phyloP scores from a whole-genome alignment of 306 rosid genomes.

The Datisca glomerata region DNA sequence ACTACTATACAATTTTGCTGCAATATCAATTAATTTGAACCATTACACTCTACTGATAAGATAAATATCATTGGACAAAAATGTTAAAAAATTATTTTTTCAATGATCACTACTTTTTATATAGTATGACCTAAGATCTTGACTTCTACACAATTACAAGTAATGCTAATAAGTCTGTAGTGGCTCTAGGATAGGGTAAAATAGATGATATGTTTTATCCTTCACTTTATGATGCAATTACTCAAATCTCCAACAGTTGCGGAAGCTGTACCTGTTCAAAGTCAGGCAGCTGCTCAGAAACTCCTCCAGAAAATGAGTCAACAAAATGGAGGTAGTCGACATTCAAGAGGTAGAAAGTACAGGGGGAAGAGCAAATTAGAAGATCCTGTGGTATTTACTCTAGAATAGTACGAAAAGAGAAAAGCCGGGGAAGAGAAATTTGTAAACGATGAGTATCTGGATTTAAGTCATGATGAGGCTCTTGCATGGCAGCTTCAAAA shows the following conservation, averaged over 20 bases:
- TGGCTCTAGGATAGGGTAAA: too few relatives aligned
- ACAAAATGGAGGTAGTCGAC: slow-evolving; percentile 28
- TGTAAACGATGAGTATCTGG: slow-evolving; percentile 10
- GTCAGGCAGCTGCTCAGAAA: slow-evolving; percentile 91
- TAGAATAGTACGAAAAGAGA: slow-evolving; percentile 61
- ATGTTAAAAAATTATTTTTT: too few relatives aligned
- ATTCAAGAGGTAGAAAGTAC: slow-evolving; percentile 25
- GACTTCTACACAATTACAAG: too few relatives aligned
- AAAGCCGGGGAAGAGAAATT: slow-evolving; percentile 43
- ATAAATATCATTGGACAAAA: too few relatives aligned
- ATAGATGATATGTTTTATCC: too few relatives aligned
- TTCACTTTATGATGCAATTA: neutral
- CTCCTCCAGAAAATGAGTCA: slow-evolving; percentile 64
- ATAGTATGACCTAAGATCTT: too few relatives aligned
- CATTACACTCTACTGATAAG: too few relatives aligned
- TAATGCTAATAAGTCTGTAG: too few relatives aligned
- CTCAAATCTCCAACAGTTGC: slow-evolving; percentile 33
- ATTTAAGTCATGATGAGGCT: slow-evolving; percentile 39
- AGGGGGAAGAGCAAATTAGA: slow-evolving; percentile 58
- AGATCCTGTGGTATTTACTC: slow-evolving; percentile 42
- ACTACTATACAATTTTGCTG: too few relatives aligned
- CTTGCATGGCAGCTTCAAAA: slow-evolving; percentile 86
- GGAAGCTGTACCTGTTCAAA: slow-evolving; percentile 74
- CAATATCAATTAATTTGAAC: too few relatives aligned
- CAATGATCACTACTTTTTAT: too few relatives aligned